Percentiles rank a stretch among this genome's conserved stretches.
These are phyloP conservation scores for Earliella scabrosa DNA, from an alignment of 1,284 basidiomycete genomes.

Conservation along the genomic window DNA sequence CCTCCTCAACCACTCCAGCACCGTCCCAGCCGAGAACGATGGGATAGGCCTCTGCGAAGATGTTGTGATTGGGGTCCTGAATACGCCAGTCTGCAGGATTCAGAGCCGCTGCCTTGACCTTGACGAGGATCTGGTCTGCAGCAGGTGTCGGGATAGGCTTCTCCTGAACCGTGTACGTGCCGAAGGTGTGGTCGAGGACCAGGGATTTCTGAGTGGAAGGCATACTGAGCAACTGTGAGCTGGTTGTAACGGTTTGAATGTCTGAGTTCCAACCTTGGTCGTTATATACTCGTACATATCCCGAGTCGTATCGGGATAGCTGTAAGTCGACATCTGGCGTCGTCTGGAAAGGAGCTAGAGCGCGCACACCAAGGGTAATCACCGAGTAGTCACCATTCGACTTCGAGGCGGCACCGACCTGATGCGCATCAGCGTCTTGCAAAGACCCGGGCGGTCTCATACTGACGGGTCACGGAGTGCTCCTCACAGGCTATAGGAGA, in stretches of 20 bases:
- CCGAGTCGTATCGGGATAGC: too few species aligned
- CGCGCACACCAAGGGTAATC: too few species aligned
- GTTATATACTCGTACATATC: neutral
- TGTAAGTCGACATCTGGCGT: too few species aligned
- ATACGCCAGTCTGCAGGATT: neutral
- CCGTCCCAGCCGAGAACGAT: neutral
- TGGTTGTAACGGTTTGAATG: constrained; percentile 13
- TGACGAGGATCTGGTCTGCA: constrained; percentile 37
- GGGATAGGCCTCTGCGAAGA: neutral
- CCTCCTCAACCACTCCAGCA: neutral
- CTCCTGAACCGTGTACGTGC: constrained; percentile 13
- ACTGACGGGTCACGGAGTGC: too few species aligned
- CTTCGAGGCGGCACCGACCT: too few species aligned
- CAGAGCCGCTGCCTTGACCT: neutral
- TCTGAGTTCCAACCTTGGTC: too few species aligned
- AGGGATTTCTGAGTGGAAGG: constrained; percentile 11
- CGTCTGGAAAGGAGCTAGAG: too few species aligned
- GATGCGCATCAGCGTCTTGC: too few species aligned
- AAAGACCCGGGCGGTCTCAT: too few species aligned
- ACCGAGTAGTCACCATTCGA: too few species aligned
- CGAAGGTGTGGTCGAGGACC: constrained; percentile 1
- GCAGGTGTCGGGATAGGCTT: constrained; percentile 28
- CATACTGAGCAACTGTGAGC: neutral
- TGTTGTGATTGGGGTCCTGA: too few species aligned
- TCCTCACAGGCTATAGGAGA: too few species aligned